Evolutionary conservation across 2,329 filamentous ascomycete genomes (phyloP), one percentile per base, ranked within the genome.

Genomic region (Aspergillus neoniger): DNA sequence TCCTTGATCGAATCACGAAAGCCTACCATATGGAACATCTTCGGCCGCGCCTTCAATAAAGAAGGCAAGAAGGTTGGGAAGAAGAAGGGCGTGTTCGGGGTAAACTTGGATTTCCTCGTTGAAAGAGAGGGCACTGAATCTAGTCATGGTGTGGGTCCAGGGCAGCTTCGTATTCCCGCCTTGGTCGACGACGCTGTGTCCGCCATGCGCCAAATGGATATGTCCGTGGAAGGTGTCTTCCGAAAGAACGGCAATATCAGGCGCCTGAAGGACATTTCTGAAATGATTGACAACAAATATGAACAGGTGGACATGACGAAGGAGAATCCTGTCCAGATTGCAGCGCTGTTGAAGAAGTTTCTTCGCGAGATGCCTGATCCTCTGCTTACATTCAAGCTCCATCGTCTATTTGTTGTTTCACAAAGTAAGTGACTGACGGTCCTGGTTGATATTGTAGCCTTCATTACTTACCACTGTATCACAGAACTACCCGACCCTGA

Each of bases 191-290:
- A 97, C 73, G 88, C 94, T 52, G 89, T 99, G 39, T 90, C 91
- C 4, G 92, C 93, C 12, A 96, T 99, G 91, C 88, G 93, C 69
- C 95, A 94, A 77, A 98, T 99, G 92, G 95, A 99, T 76, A 92
- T 99, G 81, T 98, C 94, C 1, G 92, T 99, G 1, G 95, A 99
- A 77, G 95, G 95, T 70, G 93, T 99, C 21, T 99, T 99, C 86
- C 88, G 95, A 69, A 99, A 99, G 84, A 99, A 98, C 71, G 95
- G 95, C 69, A 99, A 98, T 76, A 97, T 99, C 80, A 94, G 95
- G 76, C 91, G 93, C 67, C 83, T 97, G 48, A 91, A 91, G 68
- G 93, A 96, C 63, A 82, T 96, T 6, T 89, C 92, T 41, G 91
- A 96, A 58, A 83, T 88, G 68, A 92, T 99, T 65, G 95, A 99